Conservation (phyloP, 2,329 filamentous ascomycete genomes). For the Huntiella decipiens region DNA sequence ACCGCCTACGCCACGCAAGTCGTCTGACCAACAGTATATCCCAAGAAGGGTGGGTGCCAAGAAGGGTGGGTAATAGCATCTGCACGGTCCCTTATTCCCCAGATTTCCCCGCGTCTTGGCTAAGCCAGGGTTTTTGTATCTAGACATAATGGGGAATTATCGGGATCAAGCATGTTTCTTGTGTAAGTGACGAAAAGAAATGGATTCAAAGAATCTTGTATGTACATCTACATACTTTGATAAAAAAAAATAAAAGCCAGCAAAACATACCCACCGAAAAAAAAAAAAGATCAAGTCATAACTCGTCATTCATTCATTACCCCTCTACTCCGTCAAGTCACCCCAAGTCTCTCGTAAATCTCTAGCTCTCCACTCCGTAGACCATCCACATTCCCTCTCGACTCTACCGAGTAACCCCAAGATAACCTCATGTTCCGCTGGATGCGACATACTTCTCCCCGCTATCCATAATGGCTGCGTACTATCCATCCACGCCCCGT, state of each 20-base stretch:
- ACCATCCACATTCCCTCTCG: conserved; percentile 33
- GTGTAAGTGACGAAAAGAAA: not conserved
- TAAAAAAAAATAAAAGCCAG: not conserved
- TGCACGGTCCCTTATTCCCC: not conserved
- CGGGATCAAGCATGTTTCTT: not conserved
- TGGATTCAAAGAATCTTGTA: too few relatives aligned
- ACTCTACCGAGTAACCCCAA: conserved; percentile 28
- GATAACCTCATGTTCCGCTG: conserved; percentile 23
- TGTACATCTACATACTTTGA: not conserved
- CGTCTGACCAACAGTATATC: too few relatives aligned
- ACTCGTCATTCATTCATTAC: not conserved
- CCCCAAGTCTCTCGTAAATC: conserved; percentile 34
- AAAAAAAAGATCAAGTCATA: conserved; percentile 1
- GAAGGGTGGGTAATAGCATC: too few relatives aligned
- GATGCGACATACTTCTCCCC: conserved; percentile 31
- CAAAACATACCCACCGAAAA: not conserved
- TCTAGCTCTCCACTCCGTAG: conserved; percentile 31
- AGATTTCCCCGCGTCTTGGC: conserved; percentile 1
- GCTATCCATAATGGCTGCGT: conserved; percentile 36
- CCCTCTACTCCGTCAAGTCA: conserved; percentile 16
- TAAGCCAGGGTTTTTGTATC: too few relatives aligned
- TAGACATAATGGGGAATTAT: not conserved
- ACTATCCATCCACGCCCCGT: conserved; percentile 34
- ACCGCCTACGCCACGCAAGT: too few relatives aligned
- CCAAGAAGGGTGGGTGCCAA: too few relatives aligned